Percentiles rank a stretch among this genome's conserved stretches.
Evolutionary conservation across 179 eudicot genomes (phyloP).

Genomic region (Heliamphora pulchella): DNA sequence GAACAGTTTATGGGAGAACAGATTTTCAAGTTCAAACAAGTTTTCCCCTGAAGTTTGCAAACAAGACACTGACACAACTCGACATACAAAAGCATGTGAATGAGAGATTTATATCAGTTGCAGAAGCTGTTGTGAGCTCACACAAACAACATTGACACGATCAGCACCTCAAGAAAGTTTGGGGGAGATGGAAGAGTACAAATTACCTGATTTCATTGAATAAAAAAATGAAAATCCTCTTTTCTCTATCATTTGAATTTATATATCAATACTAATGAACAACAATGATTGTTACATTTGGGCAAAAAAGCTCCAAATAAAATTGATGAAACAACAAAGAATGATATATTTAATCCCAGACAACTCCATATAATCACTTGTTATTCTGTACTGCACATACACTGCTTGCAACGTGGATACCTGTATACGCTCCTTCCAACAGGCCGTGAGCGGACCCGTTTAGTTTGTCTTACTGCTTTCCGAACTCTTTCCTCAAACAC

Average conservation of each 20-base stretch:
- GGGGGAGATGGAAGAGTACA: background rate
- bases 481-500: slow-evolving; percentile 77
- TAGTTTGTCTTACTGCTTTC: slow-evolving; percentile 87
- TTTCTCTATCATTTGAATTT: too few species aligned
- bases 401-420: slow-evolving; percentile 80
- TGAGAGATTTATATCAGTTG: too few species aligned
- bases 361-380: background rate
- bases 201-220: background rate
- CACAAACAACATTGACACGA: too few species aligned
- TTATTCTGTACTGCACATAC: slow-evolving; percentile 60
- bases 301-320: background rate
- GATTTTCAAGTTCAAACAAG: too few species aligned
- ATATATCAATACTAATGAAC: background rate
- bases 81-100: too few species aligned
- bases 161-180: background rate
- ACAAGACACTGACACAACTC: too few species aligned
- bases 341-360: background rate
- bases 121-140: too few species aligned
- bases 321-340: background rate
- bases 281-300: background rate
- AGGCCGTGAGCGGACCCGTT: slow-evolving; percentile 72
- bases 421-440: slow-evolving; percentile 84
- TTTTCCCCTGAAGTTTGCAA: too few species aligned
- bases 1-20: too few species aligned
- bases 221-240: background rate